Percentiles rank a stretch among this genome's conserved stretches.
Evolutionary conservation across 108 stramenopile species (phyloP).

Genomic region (Pseudonitzschia delicatissima): DNA sequence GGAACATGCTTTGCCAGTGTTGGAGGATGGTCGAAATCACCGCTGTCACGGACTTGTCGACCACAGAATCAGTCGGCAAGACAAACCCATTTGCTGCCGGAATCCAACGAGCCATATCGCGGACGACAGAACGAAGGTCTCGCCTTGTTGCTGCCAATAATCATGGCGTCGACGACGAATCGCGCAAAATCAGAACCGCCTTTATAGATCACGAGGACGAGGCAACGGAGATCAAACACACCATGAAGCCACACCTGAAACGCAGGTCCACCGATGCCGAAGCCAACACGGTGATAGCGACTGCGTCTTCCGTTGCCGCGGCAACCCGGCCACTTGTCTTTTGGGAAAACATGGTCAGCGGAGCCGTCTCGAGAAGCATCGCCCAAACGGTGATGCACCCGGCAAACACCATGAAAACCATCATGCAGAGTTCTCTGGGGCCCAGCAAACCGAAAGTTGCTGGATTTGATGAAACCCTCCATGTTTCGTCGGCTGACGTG

Average conservation of each 20-base stretch:
- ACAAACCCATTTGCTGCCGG: slow-evolving; percentile 1
- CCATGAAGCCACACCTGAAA: slow-evolving; percentile 12
- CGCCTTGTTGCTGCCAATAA: background rate
- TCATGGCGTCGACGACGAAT: slow-evolving; percentile 27
- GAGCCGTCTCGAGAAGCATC: slow-evolving; percentile 76
- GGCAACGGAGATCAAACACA: background rate
- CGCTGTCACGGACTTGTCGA: background rate
- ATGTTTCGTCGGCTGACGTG: slow-evolving; percentile 68
- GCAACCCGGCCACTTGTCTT: slow-evolving; percentile 43
- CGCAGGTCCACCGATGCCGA: background rate
- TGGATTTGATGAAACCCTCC: slow-evolving; percentile 45
- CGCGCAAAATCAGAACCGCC: slow-evolving; percentile 18
- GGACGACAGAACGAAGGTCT: background rate
- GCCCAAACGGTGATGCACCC: slow-evolving; percentile 93
- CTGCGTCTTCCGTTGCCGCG: background rate
- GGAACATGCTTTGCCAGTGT: background rate
- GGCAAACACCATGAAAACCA: slow-evolving; percentile 93
- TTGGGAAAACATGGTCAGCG: slow-evolving; percentile 90
- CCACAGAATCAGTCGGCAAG: background rate
- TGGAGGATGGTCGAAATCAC: background rate
- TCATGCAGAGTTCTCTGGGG: slow-evolving; percentile 77
- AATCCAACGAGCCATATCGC: slow-evolving; percentile 4
- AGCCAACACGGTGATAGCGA: background rate
- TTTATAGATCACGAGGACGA: slow-evolving; percentile 5
- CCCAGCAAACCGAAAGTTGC: slow-evolving; percentile 41